Base-by-base conservation (phyloP, 768 basidiomycete genomes). In the Suillus clintonianus region DNA sequence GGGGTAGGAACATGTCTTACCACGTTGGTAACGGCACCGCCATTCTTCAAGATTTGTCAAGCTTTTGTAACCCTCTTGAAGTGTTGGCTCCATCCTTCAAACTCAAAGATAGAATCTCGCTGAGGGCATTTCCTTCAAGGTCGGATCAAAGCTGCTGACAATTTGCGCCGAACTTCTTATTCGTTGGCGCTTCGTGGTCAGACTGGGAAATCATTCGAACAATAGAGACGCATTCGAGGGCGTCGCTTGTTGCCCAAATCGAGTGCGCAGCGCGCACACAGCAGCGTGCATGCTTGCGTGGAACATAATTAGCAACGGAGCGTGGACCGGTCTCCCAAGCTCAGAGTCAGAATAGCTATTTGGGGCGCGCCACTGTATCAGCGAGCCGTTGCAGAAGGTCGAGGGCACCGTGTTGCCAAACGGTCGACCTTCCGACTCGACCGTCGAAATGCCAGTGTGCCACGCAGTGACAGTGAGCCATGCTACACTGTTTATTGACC, bases 261-360 rank as follows among this genome's bases (percentile, higher is more conserved):
- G 37, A 76, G 69, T 47, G 72, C 70, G 64, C 71, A 76, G 69
- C 42, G 72, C 70, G 64, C 71, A 72, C 22, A 72, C 70, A 50
- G 62, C 66, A 45, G 74, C 70, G 50, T 74, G 70, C 36, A 17
- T 48, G 15, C 13, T 11, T 19, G 43, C 39, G 13, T 37, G 39
- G 13, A 43, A 36, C 27, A 34, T 42, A 30, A 36, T 48, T 51
- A 27, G 27, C 48, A 27, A 24, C 48, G 48, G 24, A 27, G 27
- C 15, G 8, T 50, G 48, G 15, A 17, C 48, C 48, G 51, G 17
- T 53, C 17, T 32, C 3, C 30, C 30, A 11, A 32, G 17, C 15
- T 53, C 51, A 30, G 48, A 32, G 10, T n/a, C 19, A 6, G 10
- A 61, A 72, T 68, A 71, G 73, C 67, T 69, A 70, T 59, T 74